Conservation (phyloP, 441 rosid species). For the Arabidopsis hybrid region DNA sequence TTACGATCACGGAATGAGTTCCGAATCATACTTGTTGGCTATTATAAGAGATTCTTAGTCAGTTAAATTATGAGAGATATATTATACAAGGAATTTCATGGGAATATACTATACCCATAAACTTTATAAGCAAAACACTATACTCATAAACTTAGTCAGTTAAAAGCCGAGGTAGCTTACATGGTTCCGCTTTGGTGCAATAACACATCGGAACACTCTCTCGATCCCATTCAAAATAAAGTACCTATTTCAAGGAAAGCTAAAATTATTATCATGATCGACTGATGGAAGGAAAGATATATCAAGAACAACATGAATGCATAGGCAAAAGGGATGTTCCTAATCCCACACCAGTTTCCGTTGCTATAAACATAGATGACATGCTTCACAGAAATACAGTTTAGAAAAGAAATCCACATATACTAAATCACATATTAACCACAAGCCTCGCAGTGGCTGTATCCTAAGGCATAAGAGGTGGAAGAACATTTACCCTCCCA, state of each 20-base stretch:
- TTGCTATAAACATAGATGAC: neutral
- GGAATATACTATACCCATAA: neutral
- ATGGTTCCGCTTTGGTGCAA: slow-evolving; percentile 91
- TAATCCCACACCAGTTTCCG: slow-evolving; percentile 2
- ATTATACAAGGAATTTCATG: slow-evolving; percentile 23
- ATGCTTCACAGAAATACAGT: slow-evolving; percentile 19
- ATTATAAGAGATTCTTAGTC: slow-evolving; percentile 53
- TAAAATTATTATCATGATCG: slow-evolving; percentile 8
- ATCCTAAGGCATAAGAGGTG: slow-evolving; percentile 15
- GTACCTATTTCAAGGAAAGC: slow-evolving; percentile 58
- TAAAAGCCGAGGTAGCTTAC: slow-evolving; percentile 56
- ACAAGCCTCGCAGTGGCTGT: slow-evolving; percentile 6
- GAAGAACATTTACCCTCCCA: slow-evolving; percentile 85
- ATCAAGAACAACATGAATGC: slow-evolving; percentile 11
- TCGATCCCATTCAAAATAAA: slow-evolving; percentile 94
- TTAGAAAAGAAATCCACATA: slow-evolving; percentile 9
- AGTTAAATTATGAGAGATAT: slow-evolving; percentile 35
- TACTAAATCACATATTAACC: slow-evolving; percentile 18
- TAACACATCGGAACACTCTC: slow-evolving; percentile 85
- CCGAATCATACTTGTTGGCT: slow-evolving; percentile 90
- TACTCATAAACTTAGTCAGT: slow-evolving; percentile 1
- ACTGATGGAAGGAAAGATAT: neutral
- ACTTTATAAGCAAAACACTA: slow-evolving; percentile 10
- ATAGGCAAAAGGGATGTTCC: slow-evolving; percentile 3
- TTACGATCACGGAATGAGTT: slow-evolving; percentile 84